Conservation (phyloP, 1,284 basidiomycete genomes). For the Irpex sp. region DNA sequence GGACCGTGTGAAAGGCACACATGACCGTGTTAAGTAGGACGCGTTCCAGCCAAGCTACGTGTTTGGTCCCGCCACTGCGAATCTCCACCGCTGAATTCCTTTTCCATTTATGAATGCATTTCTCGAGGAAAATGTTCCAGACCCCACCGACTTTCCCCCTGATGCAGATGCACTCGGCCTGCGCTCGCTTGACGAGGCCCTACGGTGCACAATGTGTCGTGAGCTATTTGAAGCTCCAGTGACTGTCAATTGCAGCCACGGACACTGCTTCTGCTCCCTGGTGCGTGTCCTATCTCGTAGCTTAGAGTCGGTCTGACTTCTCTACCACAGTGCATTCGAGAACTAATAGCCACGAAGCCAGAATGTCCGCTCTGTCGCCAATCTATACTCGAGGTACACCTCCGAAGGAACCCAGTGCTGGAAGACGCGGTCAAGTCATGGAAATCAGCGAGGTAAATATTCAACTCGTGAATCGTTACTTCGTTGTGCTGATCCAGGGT, state of each 20-base stretch:
- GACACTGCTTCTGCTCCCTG: conserved; percentile 78
- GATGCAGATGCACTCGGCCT: conserved; percentile 42
- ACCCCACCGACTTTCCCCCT: conserved; percentile 65
- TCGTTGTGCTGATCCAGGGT: not conserved
- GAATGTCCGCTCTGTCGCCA: conserved; percentile 68
- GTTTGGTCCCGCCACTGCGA: not conserved
- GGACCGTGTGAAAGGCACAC: not conserved
- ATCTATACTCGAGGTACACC: conserved; percentile 48
- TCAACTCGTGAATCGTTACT: not conserved
- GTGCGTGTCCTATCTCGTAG: too few relatives aligned
- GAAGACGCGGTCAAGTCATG: conserved; percentile 62
- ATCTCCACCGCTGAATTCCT: not conserved
- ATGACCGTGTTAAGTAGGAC: not conserved
- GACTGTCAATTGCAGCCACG: conserved; percentile 50
- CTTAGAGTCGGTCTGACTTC: too few relatives aligned
- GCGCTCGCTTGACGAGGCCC: conserved; percentile 54
- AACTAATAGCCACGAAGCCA: conserved; percentile 48
- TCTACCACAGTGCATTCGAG: too few relatives aligned
- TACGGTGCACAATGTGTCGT: conserved; percentile 69
- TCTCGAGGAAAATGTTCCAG: conserved; percentile 40
- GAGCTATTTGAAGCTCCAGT: conserved; percentile 71
- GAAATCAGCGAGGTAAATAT: conserved; percentile 56
- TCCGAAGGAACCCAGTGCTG: conserved; percentile 55
- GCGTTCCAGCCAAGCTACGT: not conserved
- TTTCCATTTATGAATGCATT: not conserved